phyloP scores from a whole-genome alignment of 75 land plant species.

The Cunninghamia lanceolata region DNA sequence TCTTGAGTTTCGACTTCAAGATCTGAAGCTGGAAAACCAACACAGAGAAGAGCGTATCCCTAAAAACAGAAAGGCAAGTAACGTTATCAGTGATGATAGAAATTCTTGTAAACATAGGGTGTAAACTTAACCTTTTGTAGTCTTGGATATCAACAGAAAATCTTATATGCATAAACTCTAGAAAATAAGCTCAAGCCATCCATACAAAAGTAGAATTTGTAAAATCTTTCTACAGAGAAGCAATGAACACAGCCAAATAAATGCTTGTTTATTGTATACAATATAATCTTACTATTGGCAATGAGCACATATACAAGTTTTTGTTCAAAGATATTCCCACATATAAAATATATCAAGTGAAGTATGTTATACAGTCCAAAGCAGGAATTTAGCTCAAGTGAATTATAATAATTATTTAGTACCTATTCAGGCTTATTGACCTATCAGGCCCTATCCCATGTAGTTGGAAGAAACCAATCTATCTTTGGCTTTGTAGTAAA shows the following conservation, averaged over 20 bases:
- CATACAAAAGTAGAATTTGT: background rate
- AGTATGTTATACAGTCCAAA: background rate
- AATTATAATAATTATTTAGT: background rate
- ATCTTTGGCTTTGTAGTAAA: background rate
- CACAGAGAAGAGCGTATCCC: constrained; percentile 99
- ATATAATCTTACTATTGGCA: background rate
- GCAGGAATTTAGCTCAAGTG: background rate
- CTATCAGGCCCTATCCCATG: background rate
- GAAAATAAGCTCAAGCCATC: background rate
- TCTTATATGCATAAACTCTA: background rate
- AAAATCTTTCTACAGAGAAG: background rate
- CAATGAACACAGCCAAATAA: background rate
- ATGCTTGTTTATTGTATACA: background rate
- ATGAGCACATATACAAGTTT: background rate
- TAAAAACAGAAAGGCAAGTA: constrained; percentile 19
- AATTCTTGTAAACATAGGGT: background rate
- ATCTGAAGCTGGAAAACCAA: constrained; percentile 91
- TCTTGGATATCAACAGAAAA: background rate
- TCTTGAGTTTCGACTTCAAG: constrained; percentile 99
- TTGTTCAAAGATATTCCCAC: background rate
- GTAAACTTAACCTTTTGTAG: background rate
- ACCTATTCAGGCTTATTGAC: background rate
- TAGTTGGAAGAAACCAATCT: background rate
- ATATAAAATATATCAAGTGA: background rate
- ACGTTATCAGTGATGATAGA: background rate